Evolutionary conservation across 2,329 filamentous ascomycete species (phyloP), one percentile per base, ranked within the genome.

Genomic region (Aspergillus hortae): DNA sequence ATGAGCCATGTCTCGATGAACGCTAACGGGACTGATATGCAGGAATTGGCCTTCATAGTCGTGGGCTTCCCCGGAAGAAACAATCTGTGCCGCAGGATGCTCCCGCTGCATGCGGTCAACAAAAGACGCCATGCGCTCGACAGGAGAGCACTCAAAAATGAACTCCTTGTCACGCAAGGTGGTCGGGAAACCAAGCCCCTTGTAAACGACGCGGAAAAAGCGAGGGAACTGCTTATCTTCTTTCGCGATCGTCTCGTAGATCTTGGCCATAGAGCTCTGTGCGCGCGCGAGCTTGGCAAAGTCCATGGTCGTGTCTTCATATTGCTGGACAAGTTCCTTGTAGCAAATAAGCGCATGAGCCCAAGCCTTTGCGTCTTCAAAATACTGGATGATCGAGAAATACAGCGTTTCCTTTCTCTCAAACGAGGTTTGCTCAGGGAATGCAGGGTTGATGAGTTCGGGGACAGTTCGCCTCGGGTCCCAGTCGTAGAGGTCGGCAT

Each of bases 341-440:
- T 99, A 97, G 3, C 90, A 90, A 5, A 85, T 81, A 40, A 99
- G 75, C 1, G 92, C 92, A 68, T 89, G 89, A 63, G 89, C 88
- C 92, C 92, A 97, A 0, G 90, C 90, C 67, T 90, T 87, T n/a
- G 91, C 92, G 54, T 95, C 90, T 66, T 97, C 92, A 58, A 94
- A 96, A 67, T 92, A 81, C 69, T 92, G 91, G 68, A 97, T 95
- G 80, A 97, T 95, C 60, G 91, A 84, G 64, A 96, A 95, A 73
- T 95, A 96, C 46, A 97, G 81, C 35, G 85, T 81, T 71, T 97
- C 94, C 69, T 95, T 96, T 36, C 92, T 86, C 62, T 97, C 92
- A 63, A 97, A 97, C 1, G 89, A 84, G 0, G 87, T 87, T 69
- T 97, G 92, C 9, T 86, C 80, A 0, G 90, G 89, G 67, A 95